Conservation (phyloP, 768 basidiomycete genomes). For the Rhodosporidiobolus odoratus region DNA sequence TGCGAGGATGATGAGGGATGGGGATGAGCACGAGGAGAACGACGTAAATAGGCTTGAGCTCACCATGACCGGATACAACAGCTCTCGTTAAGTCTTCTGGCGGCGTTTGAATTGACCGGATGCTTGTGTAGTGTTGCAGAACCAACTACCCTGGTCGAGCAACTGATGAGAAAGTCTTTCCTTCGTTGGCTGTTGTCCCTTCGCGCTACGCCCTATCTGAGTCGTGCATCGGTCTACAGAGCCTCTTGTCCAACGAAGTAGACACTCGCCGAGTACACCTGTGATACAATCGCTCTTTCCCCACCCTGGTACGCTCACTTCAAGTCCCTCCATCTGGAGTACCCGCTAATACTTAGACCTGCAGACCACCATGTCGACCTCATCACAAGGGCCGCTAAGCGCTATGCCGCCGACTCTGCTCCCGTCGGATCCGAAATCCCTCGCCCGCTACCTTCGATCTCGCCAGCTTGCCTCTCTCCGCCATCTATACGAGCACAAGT, state of each 20-base stretch:
- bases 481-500: conserved; percentile 27
- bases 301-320: background rate
- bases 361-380: background rate
- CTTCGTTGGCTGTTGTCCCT: no score
- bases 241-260: no score
- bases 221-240: no score
- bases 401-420: conserved; percentile 8
- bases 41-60: background rate
- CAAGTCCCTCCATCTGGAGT: background rate
- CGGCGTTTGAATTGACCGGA: no score
- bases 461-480: conserved; percentile 30
- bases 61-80: conserved; percentile 3
- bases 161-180: no score
- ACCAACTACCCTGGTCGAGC: no score
- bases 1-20: background rate
- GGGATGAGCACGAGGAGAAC: background rate
- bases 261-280: no score
- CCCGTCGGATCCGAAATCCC: conserved; percentile 9
- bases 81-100: background rate
- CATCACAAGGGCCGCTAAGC: no score
- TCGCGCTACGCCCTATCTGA: no score
- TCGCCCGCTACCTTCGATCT: conserved; percentile 25
- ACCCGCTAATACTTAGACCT: background rate
- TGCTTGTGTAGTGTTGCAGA: no score
- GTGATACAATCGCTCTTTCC: background rate